Base-by-base conservation (phyloP, 805 yeast genomes). In the Saturnispora silvae region DNA sequence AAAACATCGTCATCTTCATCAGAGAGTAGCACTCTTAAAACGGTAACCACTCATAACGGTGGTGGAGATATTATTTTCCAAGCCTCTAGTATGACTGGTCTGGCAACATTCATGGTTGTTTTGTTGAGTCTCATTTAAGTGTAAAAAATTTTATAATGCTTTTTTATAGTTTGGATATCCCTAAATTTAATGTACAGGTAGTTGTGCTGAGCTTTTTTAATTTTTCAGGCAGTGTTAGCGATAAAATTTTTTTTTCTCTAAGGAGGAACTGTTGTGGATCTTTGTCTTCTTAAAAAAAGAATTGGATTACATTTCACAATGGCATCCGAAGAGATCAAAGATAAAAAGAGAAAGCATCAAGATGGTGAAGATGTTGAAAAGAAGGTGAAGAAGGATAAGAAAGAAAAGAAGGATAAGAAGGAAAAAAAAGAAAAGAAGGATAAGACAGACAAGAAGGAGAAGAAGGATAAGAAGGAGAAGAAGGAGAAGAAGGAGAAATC, bases 381-480 rank as follows among this genome's bases (percentile, higher is more conserved):
- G 22, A 48, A 48, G 43, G 47, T 45, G 14, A 47, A 51, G 42
- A 49, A 51, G 39, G 54, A 51, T 15, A 49, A 56, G 42, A 57
- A 59, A 33, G 51, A 56, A 4, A 58, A 61, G 37, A 59, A 59
- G 40, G 54, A 56, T 13, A 58, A 59, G 49, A 56, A 57, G 41
- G 61, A 61, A 4, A 61, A 65, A 54, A 62, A 64, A 44, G 63
- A 60, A 0, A 60, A 61, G 53, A 59, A 58, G 42, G 62, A 60
- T 2, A 53, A 61, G 48, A 56, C 53, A 37, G 60, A 59, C 6
- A 54, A 52, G 54, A 57, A 52, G 42, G 61, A 55, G 23, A 52
- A 57, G 42, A 43, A 37, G 36, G 34, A 38, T 8, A 56, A 51
- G 41, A 37, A 35, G 20, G 53, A 56, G 47, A 42, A 55, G 48